Evolutionary conservation across 2,329 filamentous ascomycete species (phyloP), one percentile per base, ranked within the genome.

Genomic region (Cercospora canescens): DNA sequence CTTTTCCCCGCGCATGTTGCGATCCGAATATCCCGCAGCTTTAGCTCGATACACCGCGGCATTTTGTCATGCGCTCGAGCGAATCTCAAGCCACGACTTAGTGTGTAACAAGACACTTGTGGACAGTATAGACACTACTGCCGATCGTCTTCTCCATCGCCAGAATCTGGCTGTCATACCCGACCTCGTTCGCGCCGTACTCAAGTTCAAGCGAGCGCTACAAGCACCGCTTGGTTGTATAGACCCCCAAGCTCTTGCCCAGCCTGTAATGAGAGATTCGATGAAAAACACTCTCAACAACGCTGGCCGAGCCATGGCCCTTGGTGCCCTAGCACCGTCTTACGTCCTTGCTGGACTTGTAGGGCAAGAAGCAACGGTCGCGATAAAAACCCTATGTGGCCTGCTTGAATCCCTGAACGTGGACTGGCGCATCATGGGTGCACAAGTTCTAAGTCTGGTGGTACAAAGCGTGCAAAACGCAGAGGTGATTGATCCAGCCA

Each of bases 401-500:
- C 61, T 77, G 1, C 63, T 69, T 32, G 60, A 55, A 7, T 71
- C 71, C 6, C 60, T 77, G 11, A 78, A 77, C 14, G 79, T 83
- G 4, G 81, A 84, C 60, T 81, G 81, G 67, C 74, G 82, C n/a
- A 78, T 80, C 7, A 73, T 81, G 4, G 80, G 80, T 35, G 67
- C 82, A 3, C 74, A 75, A 65, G 79, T 80, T 6, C 60, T 84
- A 24, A 69, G 75, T 18, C 72, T 80, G 8, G 71, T 67, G 18
- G 60, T 67, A 9, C 37, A 41, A 12, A 50, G 65, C 37, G 35
- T 61, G 18, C 18, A 48, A 24, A 58, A 64, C 9, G 41, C n/a
- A 7, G 18, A 26, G 5, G 8, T 16, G 9, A 24, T 69, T 16
- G 70, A 71, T 14, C 5, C 18, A 12, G 30, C 34, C 4, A 63